A percentile compares a stretch with the other conserved stretches of the same genome.
These are phyloP conservation scores for Fusarium humuli DNA, from an alignment of 2,329 filamentous ascomycete genomes.

Conservation along the genomic window DNA sequence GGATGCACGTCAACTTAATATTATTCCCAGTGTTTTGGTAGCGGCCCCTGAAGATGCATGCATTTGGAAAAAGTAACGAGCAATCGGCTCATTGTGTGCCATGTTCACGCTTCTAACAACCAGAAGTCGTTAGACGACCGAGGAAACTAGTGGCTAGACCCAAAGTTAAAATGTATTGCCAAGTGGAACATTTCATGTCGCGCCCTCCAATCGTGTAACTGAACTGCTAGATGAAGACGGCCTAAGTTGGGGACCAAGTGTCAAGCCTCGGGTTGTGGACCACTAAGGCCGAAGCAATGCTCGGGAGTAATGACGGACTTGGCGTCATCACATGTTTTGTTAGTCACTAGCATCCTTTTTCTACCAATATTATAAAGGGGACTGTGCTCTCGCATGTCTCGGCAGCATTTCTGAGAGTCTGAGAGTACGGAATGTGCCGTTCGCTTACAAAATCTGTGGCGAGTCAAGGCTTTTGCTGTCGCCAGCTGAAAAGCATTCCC, in stretches of 20 bases:
- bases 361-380: background rate
- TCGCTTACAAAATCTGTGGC: background rate
- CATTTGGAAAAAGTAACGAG: background rate
- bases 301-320: background rate
- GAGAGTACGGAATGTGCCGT: background rate
- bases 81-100: constrained; percentile 12
- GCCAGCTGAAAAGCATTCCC: background rate
- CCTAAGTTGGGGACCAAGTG: no score
- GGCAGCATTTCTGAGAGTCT: background rate
- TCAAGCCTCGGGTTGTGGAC: background rate
- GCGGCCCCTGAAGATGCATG: background rate
- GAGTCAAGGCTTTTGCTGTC: background rate
- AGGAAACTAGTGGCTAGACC: background rate
- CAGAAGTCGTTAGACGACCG: background rate
- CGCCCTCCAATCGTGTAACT: background rate
- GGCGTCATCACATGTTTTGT: background rate
- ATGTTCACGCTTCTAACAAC: background rate
- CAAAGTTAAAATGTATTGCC: constrained; percentile 9
- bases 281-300: background rate
- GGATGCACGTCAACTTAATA: constrained; percentile 28
- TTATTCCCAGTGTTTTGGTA: constrained; percentile 9
- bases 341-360: background rate
- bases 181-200: background rate
- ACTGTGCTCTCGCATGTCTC: background rate
- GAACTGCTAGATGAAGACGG: background rate